Evolutionary conservation across 257 asterid species (phyloP), one percentile per base, ranked within the genome.

Genomic region (Nicotiana benthamiana): DNA sequence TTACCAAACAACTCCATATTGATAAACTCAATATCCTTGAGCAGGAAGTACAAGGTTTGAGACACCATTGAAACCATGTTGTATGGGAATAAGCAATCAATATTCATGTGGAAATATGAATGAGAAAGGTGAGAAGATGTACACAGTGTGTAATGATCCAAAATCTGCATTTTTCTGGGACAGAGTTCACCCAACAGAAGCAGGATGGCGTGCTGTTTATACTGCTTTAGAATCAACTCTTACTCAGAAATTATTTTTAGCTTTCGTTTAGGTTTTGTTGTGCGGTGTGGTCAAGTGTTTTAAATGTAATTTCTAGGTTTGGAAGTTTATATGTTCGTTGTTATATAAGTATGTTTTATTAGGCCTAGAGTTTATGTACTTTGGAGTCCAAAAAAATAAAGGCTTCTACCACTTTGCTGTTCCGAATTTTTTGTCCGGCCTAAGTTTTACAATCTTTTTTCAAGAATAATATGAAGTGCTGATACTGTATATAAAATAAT

Each of bases 151-250:
- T 86, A 83, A 84, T 0, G 87, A 93, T 66, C 93, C 94, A 0
- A 81, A 79, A 36, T 82, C 94, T 3, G 64, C 91, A 0, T 95
- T 95, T 79, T 95, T 95, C 83, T 95, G 99, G 99, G 99, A 95
- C 32, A 32, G 67, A 0, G 83, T 89, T 5, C 99, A 95, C 84
- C 99, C 99, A 5, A 92, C 98, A 0, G 87, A 93, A 56, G 93
- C 94, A n/a, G 99, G 99, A 53, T 95, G 99, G 99, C 75, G 10
- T 11, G 93, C 98, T 3, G 88, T 93, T 2, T 95, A 80, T 36
- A 66, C 28, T 13, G 65, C 80, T 46, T 54, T 95, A 27, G 74
- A 83, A 84, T 75, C 91, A 2, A 75, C 82, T 74, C 91, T 95
- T 48, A 63, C 78, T 24, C 92, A 89, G 79, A 81, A 68, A 68